phyloP scores from a whole-genome alignment of 768 basidiomycete genomes.

The Mycena olivaceomarginata region DNA sequence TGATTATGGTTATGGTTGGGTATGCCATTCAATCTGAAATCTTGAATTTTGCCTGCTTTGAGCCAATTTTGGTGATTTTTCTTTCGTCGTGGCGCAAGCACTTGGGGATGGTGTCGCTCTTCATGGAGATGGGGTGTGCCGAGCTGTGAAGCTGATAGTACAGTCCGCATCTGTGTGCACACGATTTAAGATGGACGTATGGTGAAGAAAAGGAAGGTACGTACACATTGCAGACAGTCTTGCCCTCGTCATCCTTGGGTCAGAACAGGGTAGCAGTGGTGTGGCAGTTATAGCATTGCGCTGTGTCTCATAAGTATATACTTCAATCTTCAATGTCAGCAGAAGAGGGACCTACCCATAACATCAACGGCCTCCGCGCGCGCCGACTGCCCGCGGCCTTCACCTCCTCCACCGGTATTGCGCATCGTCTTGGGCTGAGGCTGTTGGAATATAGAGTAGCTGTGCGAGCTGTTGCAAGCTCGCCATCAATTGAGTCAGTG shows the following conservation, averaged over 20 bases:
- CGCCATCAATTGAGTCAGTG: too few species aligned
- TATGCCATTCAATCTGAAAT: too few species aligned
- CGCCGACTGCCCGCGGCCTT: conserved; percentile 77
- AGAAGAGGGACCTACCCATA: conserved; percentile 69
- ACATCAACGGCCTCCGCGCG: conserved; percentile 85
- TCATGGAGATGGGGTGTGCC: conserved; percentile 93
- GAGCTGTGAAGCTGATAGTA: conserved; percentile 93
- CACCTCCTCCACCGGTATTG: conserved; percentile 83
- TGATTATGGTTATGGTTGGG: too few species aligned
- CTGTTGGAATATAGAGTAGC: too few species aligned
- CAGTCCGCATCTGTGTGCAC: conserved; percentile 77
- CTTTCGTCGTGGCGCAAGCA: conserved; percentile 90
- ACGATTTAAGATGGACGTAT: neutral
- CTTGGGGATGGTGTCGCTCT: conserved; percentile 93
- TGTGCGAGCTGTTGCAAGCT: too few species aligned
- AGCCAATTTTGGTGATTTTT: too few species aligned
- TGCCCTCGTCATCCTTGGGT: conserved; percentile 94
- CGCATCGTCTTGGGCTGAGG: conserved; percentile 95
- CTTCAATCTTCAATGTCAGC: too few species aligned
- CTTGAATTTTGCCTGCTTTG: too few species aligned
- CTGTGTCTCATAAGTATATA: conserved; percentile 59
- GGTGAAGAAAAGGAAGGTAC: conserved; percentile 56
- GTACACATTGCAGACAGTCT: conserved; percentile 94
- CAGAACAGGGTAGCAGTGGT: conserved; percentile 93
- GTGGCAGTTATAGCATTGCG: conserved; percentile 94